Percentiles rank a stretch among this genome's conserved stretches.
These are phyloP conservation scores for Eucalyptus cloeziana DNA, from an alignment of 345 rosid genomes.

Conservation along the genomic window DNA sequence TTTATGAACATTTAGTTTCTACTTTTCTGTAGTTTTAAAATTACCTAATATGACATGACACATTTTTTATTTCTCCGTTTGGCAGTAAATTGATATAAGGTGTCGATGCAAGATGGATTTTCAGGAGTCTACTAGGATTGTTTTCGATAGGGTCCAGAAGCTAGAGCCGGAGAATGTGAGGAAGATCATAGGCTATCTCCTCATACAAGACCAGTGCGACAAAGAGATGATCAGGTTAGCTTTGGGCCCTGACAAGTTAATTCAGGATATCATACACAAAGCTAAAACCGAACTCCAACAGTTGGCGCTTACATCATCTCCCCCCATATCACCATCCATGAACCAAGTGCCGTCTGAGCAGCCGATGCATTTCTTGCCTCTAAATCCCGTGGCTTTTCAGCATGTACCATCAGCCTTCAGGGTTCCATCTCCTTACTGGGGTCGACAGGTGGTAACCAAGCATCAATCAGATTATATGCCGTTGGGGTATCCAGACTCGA, in stretches of 20 bases:
- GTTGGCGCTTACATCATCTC: constrained; percentile 3
- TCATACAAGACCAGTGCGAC: constrained; percentile 23
- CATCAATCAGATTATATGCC: constrained; percentile 7
- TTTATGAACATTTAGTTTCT: neutral
- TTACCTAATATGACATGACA: neutral
- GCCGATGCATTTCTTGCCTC: constrained; percentile 1
- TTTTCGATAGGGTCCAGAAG: constrained; percentile 30
- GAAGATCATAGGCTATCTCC: constrained; percentile 44
- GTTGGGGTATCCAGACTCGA: neutral
- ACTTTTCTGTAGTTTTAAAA: neutral
- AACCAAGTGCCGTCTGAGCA: constrained; percentile 6
- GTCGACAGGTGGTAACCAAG: neutral
- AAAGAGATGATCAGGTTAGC: constrained; percentile 33
- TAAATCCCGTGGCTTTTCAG: neutral
- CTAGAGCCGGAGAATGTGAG: constrained; percentile 38
- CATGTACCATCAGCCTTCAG: neutral
- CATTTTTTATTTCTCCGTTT: neutral
- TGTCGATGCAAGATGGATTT: constrained; percentile 25
- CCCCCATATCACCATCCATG: constrained; percentile 17
- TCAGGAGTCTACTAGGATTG: constrained; percentile 23
- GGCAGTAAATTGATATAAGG: neutral
- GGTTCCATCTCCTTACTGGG: constrained; percentile 3
- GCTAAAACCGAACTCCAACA: constrained; percentile 33
- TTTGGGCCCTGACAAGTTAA: constrained; percentile 26
- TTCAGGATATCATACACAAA: constrained; percentile 25